Percentiles rank a stretch among this genome's conserved stretches.
Conservation (phyloP, 768 basidiomycete genomes). For the Saitozyma podzolica region DNA sequence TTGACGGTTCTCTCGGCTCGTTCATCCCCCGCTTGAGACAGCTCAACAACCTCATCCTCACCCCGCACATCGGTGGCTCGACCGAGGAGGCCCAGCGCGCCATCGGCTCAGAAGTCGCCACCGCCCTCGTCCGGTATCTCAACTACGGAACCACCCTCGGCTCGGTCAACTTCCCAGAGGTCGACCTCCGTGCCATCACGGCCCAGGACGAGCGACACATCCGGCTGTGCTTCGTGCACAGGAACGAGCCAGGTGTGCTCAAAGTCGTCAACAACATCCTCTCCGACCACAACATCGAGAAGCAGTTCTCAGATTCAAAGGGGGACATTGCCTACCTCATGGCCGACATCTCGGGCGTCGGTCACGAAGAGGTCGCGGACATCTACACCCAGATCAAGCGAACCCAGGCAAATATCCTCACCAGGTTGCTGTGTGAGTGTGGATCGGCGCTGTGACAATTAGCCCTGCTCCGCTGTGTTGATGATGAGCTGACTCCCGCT, state of each 20-base stretch:
- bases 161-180: conserved; percentile 98
- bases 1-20: conserved; percentile 81
- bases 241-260: conserved; percentile 73
- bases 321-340: conserved; percentile 72
- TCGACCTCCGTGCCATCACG: conserved; percentile 88
- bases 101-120: conserved; percentile 93
- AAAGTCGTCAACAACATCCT: conserved; percentile 91
- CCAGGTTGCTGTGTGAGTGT: conserved; percentile 66
- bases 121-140: conserved; percentile 81
- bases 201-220: conserved; percentile 76
- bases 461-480: not conserved
- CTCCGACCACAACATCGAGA: conserved; percentile 95
- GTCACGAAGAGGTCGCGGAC: conserved; percentile 71
- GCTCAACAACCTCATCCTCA: conserved; percentile 89
- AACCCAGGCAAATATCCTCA: conserved; percentile 84
- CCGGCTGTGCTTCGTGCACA: conserved; percentile 92
- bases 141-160: conserved; percentile 87
- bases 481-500: conserved; percentile 8
- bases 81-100: conserved; percentile 97
- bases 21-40: conserved; percentile 76
- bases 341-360: conserved; percentile 93
- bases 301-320: conserved; percentile 86
- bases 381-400: conserved; percentile 74
- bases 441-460: not conserved
- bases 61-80: conserved; percentile 97